phyloP scores from a whole-genome alignment of 2,329 filamentous ascomycete genomes.

The Neonectria magnoliae region DNA sequence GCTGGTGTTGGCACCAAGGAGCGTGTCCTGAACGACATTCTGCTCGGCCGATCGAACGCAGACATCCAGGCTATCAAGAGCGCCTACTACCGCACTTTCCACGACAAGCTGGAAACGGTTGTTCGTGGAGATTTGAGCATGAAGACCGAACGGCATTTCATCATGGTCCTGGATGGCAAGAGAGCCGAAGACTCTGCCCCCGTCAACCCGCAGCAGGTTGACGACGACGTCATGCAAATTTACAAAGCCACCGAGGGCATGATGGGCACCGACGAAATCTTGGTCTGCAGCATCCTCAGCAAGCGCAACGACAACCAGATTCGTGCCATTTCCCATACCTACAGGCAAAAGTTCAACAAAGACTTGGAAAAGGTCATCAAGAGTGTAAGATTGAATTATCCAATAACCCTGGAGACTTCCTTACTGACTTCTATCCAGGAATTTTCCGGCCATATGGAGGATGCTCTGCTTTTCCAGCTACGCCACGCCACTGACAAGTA shows the following conservation, averaged over 20 bases:
- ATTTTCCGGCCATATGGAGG: slow-evolving; percentile 93
- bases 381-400: slow-evolving; percentile 58
- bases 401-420: background rate
- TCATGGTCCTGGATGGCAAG: slow-evolving; percentile 79
- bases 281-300: slow-evolving; percentile 82
- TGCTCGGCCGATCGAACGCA: slow-evolving; percentile 85
- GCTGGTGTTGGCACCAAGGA: slow-evolving; percentile 88
- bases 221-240: slow-evolving; percentile 79
- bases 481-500: slow-evolving; percentile 80
- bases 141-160: slow-evolving; percentile 87
- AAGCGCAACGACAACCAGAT: slow-evolving; percentile 84
- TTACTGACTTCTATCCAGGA: slow-evolving; percentile 56
- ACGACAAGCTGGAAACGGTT: slow-evolving; percentile 73
- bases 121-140: slow-evolving; percentile 83
- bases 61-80: slow-evolving; percentile 88
- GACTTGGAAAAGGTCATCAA: slow-evolving; percentile 78
- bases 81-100: slow-evolving; percentile 76
- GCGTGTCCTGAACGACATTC: slow-evolving; percentile 82
- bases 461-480: slow-evolving; percentile 84
- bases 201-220: slow-evolving; percentile 76
- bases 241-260: slow-evolving; percentile 81
- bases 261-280: slow-evolving; percentile 76
- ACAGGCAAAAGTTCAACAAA: slow-evolving; percentile 76
- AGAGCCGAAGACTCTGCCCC: slow-evolving; percentile 82
- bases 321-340: slow-evolving; percentile 80